Evolutionary conservation across 2,329 filamentous ascomycete genomes (phyloP).

Genomic region (Aureobasidium sp.): DNA sequence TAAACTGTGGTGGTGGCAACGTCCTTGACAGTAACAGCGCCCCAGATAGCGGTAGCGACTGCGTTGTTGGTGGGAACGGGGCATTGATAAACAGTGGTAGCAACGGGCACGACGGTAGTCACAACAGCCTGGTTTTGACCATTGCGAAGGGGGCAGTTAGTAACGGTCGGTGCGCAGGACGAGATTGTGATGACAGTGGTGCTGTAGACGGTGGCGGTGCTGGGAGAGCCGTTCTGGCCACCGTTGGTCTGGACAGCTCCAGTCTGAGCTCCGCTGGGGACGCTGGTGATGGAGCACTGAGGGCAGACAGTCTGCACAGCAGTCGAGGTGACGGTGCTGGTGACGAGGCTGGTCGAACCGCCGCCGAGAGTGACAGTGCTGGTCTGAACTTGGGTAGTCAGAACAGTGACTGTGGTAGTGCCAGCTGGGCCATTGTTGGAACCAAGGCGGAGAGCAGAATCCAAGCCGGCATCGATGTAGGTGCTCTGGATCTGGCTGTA

Average conservation of each 20-base stretch:
- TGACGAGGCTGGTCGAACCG: constrained; percentile 12
- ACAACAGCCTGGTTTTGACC: constrained; percentile 20
- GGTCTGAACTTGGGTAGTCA: background rate
- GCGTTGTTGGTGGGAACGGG: constrained; percentile 8
- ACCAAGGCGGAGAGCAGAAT: background rate
- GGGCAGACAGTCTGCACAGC: background rate
- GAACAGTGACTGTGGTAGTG: background rate
- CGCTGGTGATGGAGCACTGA: background rate
- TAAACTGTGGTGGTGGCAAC: constrained; percentile 20
- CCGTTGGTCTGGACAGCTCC: constrained; percentile 5
- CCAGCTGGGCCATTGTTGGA: background rate
- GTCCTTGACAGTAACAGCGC: constrained; percentile 1
- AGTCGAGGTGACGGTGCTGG: background rate
- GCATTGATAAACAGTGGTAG: constrained; percentile 16
- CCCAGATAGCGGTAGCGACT: constrained; percentile 23
- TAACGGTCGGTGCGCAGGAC: constrained; percentile 2
- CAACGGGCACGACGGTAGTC: constrained; percentile 17
- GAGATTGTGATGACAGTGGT: constrained; percentile 16
- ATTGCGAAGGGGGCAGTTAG: background rate
- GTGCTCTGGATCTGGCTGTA: background rate
- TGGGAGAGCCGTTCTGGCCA: background rate
- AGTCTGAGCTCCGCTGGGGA: background rate
- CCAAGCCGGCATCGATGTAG: background rate
- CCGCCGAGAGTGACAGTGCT: constrained; percentile 23
- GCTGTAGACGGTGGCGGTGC: constrained; percentile 5